phyloP scores from a whole-genome alignment of 1,139 yeast genomes.

The Citeromyces siamensis region DNA sequence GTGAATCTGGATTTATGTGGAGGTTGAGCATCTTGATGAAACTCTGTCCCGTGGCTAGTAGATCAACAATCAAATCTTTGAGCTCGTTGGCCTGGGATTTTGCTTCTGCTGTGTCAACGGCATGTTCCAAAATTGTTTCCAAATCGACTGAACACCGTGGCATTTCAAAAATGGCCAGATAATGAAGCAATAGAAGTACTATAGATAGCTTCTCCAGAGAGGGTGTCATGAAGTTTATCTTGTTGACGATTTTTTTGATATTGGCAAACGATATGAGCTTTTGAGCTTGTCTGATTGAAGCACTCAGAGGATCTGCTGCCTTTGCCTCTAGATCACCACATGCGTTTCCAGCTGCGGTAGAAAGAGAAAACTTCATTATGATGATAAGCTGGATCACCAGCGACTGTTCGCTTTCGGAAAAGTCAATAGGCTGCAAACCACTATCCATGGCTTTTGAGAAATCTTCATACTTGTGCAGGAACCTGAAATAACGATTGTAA shows the following conservation, averaged over 20 bases:
- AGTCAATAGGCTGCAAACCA: slow-evolving; percentile 28
- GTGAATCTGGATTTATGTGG: slow-evolving; percentile 30
- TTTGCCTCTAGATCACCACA: slow-evolving; percentile 14
- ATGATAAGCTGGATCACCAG: slow-evolving; percentile 28
- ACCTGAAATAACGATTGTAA: slow-evolving; percentile 43
- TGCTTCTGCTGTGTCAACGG: background rate
- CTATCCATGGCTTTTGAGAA: slow-evolving; percentile 22
- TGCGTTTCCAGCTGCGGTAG: slow-evolving; percentile 13
- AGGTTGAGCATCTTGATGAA: slow-evolving; percentile 31
- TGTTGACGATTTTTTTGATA: slow-evolving; percentile 14
- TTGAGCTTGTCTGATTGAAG: slow-evolving; percentile 3
- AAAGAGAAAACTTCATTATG: slow-evolving; percentile 19
- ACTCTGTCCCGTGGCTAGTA: slow-evolving; percentile 7
- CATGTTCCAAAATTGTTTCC: background rate
- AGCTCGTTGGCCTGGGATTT: background rate
- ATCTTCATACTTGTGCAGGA: slow-evolving; percentile 41
- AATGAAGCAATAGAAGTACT: slow-evolving; percentile 16
- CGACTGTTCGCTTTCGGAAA: slow-evolving; percentile 35
- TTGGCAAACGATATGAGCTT: slow-evolving; percentile 19
- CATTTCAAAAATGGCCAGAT: slow-evolving; percentile 17
- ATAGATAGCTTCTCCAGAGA: slow-evolving; percentile 18
- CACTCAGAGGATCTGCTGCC: slow-evolving; percentile 3
- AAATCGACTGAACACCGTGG: slow-evolving; percentile 4
- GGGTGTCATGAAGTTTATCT: slow-evolving; percentile 17
- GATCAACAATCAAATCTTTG: slow-evolving; percentile 7